Base-by-base conservation (phyloP, 805 yeast species). In the Ogataea ganodermae region DNA sequence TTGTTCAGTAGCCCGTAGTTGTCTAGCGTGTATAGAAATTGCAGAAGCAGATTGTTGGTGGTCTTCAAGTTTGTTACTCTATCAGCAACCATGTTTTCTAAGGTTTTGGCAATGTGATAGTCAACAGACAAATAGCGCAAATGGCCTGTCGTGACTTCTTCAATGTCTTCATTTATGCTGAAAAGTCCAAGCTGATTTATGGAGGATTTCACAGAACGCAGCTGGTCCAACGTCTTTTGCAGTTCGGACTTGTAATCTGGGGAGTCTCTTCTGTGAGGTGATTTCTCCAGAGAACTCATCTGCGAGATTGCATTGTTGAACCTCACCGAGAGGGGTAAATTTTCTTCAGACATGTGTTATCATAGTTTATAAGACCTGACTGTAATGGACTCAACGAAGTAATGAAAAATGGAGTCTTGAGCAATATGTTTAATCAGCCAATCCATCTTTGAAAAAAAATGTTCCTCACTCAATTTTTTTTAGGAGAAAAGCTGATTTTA, bases 151-250 rank as follows among this genome's bases (percentile, higher is more conserved):
- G 77, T 71, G 9, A 90, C 58, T 56, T 90, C 97, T 0, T 81
- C 86, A 2, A 86, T 48, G 0, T 74, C 59, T 61, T 90, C 97
- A 62, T 89, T 89, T 10, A 69, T 66, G 56, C 92, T 85, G 67
- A 87, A 89, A 20, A 89, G 62, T 2, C 81, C 72, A 14, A 82
- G 65, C n/a, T 68, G 66, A 10, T 72, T 67, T 1, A 84, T 71
- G 10, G 70, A 61, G 1, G 55, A 50, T 50, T 76, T 54, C 22
- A 56, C 26, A 6, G 44, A 26, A 12, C 53, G 35, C 6, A 56
- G 46, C 20, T 48, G 38, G 4, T 35, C 44, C 12, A 56, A 16
- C 9, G 50, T 45, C n/a, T 44, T 32, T 6, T 36, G 17, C 28
- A 52, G 39, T 37, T 46, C 46, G 7, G 31, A 33, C 32, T 49